These are phyloP conservation scores for Asterochloris sp. DNA, from an alignment of 139 green algal species.

Conservation along the genomic window DNA sequence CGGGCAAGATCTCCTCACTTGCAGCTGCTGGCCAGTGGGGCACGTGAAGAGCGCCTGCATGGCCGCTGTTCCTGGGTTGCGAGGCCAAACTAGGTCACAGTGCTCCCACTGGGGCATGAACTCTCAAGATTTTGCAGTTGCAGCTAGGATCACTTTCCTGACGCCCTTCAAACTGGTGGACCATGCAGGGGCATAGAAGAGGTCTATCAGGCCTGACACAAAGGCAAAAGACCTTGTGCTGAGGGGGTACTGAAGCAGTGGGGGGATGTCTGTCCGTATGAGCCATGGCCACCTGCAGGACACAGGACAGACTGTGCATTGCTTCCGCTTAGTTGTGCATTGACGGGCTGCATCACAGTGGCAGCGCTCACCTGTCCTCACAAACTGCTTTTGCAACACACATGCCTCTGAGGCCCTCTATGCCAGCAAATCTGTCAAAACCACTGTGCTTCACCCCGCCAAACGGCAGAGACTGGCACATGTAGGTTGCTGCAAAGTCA, in stretches of 20 bases:
- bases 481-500: slow-evolving; percentile 95
- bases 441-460: slow-evolving; percentile 94
- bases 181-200: slow-evolving; percentile 77
- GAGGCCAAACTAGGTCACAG: no score
- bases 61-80: no score
- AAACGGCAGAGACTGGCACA: slow-evolving; percentile 98
- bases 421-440: slow-evolving; percentile 92
- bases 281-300: slow-evolving; percentile 29
- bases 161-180: slow-evolving; percentile 16
- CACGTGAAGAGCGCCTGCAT: no score
- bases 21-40: no score
- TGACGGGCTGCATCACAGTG: not conserved
- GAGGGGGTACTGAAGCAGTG: slow-evolving; percentile 79
- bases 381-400: slow-evolving; percentile 78
- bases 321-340: not conserved
- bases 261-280: slow-evolving; percentile 87
- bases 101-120: no score
- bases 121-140: no score
- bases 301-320: not conserved
- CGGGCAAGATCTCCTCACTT: no score
- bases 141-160: not conserved
- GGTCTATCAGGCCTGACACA: slow-evolving; percentile 66
- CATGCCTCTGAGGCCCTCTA: slow-evolving; percentile 93
- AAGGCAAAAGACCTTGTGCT: slow-evolving; percentile 65
- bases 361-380: slow-evolving; percentile 64